Percentiles rank a stretch among this genome's conserved stretches.
Conservation (phyloP, 495 filamentous ascomycete genomes). For the Hypoxylon intermedium region DNA sequence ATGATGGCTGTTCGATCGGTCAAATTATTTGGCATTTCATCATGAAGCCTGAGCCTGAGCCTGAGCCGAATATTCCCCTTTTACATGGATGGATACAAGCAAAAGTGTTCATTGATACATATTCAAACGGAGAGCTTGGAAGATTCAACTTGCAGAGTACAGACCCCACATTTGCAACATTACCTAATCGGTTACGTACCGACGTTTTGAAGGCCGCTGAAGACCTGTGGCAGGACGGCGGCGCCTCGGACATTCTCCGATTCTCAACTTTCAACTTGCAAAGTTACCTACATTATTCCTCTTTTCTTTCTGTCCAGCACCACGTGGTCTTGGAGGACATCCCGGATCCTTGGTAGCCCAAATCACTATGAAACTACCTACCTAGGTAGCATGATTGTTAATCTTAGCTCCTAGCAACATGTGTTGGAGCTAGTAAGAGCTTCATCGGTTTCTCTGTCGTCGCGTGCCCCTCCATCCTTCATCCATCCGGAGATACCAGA, state of each 20-base stretch:
- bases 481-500: constrained; percentile 29
- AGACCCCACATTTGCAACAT: no score
- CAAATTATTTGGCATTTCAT: no score
- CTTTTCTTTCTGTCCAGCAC: no score
- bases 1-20: no score
- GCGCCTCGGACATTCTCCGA: constrained; percentile 5
- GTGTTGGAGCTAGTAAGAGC: constrained; percentile 8
- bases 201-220: background rate
- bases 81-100: no score
- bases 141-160: no score
- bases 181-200: background rate
- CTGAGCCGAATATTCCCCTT: no score
- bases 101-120: no score
- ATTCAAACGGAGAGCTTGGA: no score
- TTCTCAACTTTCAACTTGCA: constrained; percentile 2
- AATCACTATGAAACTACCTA: constrained; percentile 13
- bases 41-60: no score
- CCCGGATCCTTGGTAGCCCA: background rate
- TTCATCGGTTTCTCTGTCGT: background rate
- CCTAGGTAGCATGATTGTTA: background rate
- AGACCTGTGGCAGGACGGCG: no score
- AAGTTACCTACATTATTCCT: no score
- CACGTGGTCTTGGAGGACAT: background rate
- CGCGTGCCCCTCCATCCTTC: constrained; percentile 31
- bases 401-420: constrained; percentile 11